A percentile compares a stretch with the other conserved stretches of the same genome.
phyloP scores from a whole-genome alignment of 176 grass and related monocot species.

The Oryza rufipogon region DNA sequence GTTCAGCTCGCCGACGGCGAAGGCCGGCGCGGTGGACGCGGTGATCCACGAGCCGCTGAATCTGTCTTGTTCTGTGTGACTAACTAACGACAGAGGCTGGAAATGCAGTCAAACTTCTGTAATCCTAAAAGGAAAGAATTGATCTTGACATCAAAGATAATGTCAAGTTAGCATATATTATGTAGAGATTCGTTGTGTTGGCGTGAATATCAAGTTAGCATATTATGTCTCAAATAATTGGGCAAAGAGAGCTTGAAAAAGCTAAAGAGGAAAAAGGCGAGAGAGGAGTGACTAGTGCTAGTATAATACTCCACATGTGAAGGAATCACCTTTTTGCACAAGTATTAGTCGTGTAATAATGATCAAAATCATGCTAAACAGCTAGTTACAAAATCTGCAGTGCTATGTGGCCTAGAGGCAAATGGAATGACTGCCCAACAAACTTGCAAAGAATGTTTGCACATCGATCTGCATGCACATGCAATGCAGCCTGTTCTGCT shows the following conservation, averaged over 20 bases:
- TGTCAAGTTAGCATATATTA: constrained; percentile 25
- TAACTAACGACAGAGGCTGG: too few relatives aligned
- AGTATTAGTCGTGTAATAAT: constrained; percentile 37
- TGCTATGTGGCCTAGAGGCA: constrained; percentile 29
- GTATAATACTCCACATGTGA: constrained; percentile 26
- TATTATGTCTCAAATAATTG: constrained; percentile 30
- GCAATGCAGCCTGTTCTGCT: constrained; percentile 8
- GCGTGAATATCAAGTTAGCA: constrained; percentile 42
- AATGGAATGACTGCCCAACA: not conserved
- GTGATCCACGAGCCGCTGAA: constrained; percentile 50
- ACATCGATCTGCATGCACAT: not conserved
- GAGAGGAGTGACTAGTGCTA: not conserved
- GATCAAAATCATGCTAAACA: constrained; percentile 37
- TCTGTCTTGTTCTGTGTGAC: not conserved
- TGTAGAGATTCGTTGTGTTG: constrained; percentile 16
- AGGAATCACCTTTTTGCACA: constrained; percentile 56
- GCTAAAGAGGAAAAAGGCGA: not conserved
- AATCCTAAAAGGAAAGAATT: not conserved
- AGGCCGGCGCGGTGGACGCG: constrained; percentile 64
- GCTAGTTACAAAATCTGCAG: constrained; percentile 59
- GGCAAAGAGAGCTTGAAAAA: constrained; percentile 23
- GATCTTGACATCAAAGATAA: not conserved
- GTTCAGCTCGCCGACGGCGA: constrained; percentile 74
- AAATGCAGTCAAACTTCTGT: not conserved
- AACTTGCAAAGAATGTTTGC: constrained; percentile 20